Evolutionary conservation across 148 eudicot species (phyloP).

Genomic region (Rhododendron griersonianum): DNA sequence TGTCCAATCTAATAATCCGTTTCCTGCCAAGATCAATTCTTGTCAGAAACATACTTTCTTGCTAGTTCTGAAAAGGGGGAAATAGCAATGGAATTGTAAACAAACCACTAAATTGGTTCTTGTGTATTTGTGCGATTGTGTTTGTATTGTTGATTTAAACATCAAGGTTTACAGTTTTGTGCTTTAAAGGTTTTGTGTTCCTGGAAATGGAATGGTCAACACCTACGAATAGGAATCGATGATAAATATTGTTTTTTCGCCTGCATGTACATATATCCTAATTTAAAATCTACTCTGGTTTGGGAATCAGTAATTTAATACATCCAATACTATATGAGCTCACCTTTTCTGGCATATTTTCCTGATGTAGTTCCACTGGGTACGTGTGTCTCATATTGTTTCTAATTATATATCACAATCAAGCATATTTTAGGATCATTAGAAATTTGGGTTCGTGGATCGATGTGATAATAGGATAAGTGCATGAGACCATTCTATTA

Average conservation of each 20-base stretch:
- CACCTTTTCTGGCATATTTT: neutral
- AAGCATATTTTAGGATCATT: slow-evolving; percentile 1
- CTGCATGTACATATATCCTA: neutral
- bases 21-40: neutral
- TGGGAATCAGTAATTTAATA: neutral
- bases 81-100: neutral
- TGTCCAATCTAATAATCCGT: neutral
- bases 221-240: neutral
- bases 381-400: neutral
- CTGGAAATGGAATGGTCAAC: neutral
- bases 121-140: neutral
- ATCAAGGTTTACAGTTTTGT: neutral
- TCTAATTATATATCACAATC: neutral
- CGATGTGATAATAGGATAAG: neutral
- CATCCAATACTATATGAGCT: neutral
- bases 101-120: neutral
- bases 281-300: neutral
- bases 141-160: neutral
- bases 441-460: neutral
- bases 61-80: neutral
- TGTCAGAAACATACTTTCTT: neutral
- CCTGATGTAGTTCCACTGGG: neutral
- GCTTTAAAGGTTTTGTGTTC: neutral
- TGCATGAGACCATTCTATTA: neutral
- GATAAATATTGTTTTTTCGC: neutral